Evolutionary conservation across 2,329 filamentous ascomycete genomes (phyloP).

Genomic region (Fusarium secorum): DNA sequence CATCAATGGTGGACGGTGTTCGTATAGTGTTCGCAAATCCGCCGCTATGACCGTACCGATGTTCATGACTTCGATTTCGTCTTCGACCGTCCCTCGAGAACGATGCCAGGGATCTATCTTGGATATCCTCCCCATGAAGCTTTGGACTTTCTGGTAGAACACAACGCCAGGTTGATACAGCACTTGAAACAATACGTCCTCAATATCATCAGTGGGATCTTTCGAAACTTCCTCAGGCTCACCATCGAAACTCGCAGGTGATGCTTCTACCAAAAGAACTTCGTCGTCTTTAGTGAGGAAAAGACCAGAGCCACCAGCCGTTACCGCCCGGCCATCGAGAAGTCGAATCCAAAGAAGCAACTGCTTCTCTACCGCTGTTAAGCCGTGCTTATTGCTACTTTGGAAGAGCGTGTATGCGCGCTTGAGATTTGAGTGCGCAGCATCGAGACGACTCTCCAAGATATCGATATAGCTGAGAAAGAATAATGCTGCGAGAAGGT

Average conservation of each 20-base stretch:
- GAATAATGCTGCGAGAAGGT: slow-evolving; percentile 60
- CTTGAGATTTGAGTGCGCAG: slow-evolving; percentile 59
- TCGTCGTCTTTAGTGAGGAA: slow-evolving; percentile 60
- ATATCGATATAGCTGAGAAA: slow-evolving; percentile 63
- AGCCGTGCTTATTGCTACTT: slow-evolving; percentile 48
- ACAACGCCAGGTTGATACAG: slow-evolving; percentile 63
- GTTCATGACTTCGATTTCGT: slow-evolving; percentile 66
- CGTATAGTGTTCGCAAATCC: slow-evolving; percentile 60
- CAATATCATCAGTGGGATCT: slow-evolving; percentile 48
- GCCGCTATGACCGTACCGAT: slow-evolving; percentile 59
- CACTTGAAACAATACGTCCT: slow-evolving; percentile 62
- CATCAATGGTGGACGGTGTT: slow-evolving; percentile 61
- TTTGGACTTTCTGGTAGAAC: slow-evolving; percentile 66
- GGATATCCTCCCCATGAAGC: slow-evolving; percentile 64
- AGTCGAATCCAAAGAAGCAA: slow-evolving; percentile 63
- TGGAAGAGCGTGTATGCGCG: slow-evolving; percentile 58
- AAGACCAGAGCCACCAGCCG: slow-evolving; percentile 63
- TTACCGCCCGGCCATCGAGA: slow-evolving; percentile 63
- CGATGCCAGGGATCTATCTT: slow-evolving; percentile 66
- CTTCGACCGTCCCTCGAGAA: slow-evolving; percentile 62
- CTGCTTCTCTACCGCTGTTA: slow-evolving; percentile 54
- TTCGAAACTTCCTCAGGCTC: slow-evolving; percentile 39
- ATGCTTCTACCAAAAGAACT: slow-evolving; percentile 53
- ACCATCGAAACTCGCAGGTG: slow-evolving; percentile 49
- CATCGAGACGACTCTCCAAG: slow-evolving; percentile 51